phyloP scores from a whole-genome alignment of 345 rosid species.

The Anastatica hierochuntica region DNA sequence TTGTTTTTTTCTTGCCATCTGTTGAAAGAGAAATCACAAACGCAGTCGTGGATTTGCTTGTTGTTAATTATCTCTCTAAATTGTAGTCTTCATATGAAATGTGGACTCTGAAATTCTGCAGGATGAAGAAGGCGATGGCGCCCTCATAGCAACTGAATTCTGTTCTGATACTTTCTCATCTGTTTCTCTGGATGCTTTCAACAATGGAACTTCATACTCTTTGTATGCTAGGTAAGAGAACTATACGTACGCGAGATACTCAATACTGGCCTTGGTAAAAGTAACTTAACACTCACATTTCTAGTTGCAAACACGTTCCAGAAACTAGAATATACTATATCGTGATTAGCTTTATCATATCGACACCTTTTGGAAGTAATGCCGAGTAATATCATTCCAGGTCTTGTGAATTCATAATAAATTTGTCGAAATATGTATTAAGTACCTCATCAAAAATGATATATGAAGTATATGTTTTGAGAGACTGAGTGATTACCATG shows the following conservation, averaged over 20 bases:
- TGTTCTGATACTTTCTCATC: conserved; percentile 83
- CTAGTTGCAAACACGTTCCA: conserved; percentile 5
- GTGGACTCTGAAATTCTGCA: conserved; percentile 28
- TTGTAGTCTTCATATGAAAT: neutral
- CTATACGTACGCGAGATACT: neutral
- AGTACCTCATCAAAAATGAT: no score
- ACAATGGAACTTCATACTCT: conserved; percentile 57
- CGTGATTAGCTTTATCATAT: neutral
- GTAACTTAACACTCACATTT: conserved; percentile 2
- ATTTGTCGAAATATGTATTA: no score
- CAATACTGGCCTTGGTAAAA: conserved; percentile 4
- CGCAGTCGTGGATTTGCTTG: conserved; percentile 3
- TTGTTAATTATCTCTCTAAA: neutral
- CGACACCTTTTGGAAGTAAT: conserved; percentile 3
- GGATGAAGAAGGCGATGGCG: conserved; percentile 83
- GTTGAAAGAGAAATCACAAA: neutral
- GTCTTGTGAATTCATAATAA: neutral
- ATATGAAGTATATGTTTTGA: neutral
- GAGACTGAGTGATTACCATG: conserved; percentile 8
- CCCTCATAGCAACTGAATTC: conserved; percentile 70
- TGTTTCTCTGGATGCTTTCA: conserved; percentile 50
- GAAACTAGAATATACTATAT: neutral
- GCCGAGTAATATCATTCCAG: neutral
- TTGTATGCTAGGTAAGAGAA: conserved; percentile 65
- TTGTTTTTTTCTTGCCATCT: neutral